Evolutionary conservation across 306 rosid species (phyloP), one percentile per base, ranked within the genome.

Genomic region (Adenanthera pavonina): DNA sequence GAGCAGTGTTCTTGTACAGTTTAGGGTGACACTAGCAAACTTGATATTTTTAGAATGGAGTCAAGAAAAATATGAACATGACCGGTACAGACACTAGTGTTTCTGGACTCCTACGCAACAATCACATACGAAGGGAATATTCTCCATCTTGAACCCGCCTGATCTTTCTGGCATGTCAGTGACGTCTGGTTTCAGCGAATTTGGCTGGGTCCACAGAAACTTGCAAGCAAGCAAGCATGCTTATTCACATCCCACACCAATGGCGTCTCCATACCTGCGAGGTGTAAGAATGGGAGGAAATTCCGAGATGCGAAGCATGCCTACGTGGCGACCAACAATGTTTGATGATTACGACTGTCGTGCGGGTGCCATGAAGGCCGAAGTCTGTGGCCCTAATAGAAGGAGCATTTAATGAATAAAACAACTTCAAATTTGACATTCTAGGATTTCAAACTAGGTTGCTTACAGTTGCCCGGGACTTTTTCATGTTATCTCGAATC

Each of bases 291-390:
- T 40, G 61, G 43, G 87, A 84, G 89, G 69, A 68, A 74, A 14
- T 78, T 54, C 85, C 61, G 79, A 89, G 92, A 89, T 89, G 93
- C 88, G 74, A 80, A 83, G 79, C 83, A 71, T 78, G 81, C 66
- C 77, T 80, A 85, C 74, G 89, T 88, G 89, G 87, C 87, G 10
- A 41, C 34, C 19, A n/a, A 43, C 60, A 51, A 4, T 19, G 19
- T 51, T 51, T 3, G 56, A 14, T 15, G 2, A 2, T 15, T 51
- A 51, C 3, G 56, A 14, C 9, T 8, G 51, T 46, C 51, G 10
- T 49, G 16, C 11, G 30, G 30, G 30, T 25, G 30, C 30, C 0
- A 11, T 17, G 20, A 72, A 1, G 65, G 8, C n/a, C 41, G 52
- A 74, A 64, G 52, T 51, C 72, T 53, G 6, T 57, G 44, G 72